Percentiles rank a stretch among this genome's conserved stretches.
Conservation (phyloP, 2,329 filamentous ascomycete genomes). For the Xylaria sp. region DNA sequence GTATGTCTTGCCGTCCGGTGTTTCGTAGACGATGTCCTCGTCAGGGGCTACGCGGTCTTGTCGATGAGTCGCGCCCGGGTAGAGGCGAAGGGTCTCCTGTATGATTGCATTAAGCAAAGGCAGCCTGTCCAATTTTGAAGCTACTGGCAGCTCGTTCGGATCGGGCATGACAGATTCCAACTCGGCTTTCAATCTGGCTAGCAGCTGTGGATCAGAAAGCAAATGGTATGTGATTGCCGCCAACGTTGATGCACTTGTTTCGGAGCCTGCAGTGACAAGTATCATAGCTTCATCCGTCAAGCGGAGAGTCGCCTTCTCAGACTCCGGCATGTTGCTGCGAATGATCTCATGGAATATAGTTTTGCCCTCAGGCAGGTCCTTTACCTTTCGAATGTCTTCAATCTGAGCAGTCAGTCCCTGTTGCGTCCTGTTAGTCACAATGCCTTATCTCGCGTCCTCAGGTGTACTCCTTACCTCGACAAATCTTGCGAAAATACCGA, state of each 20-base stretch:
- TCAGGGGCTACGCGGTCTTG: constrained; percentile 38
- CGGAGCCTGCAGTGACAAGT: constrained; percentile 20
- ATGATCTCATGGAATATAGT: constrained; percentile 35
- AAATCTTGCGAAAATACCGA: constrained; percentile 19
- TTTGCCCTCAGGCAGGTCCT: constrained; percentile 26
- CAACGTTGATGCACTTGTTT: constrained; percentile 27
- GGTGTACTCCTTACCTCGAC: constrained; percentile 12
- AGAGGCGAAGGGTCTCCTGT: constrained; percentile 41
- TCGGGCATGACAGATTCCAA: constrained; percentile 24
- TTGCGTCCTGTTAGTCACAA: neutral
- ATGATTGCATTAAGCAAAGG: constrained; percentile 39
- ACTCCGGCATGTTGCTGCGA: constrained; percentile 22
- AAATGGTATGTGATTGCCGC: constrained; percentile 24
- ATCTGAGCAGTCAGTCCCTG: constrained; percentile 20
- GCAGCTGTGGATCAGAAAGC: constrained; percentile 16
- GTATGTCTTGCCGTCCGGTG: constrained; percentile 19
- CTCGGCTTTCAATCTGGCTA: constrained; percentile 23
- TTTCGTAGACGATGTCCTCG: constrained; percentile 34
- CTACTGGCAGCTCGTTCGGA: constrained; percentile 20
- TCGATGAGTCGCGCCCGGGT: constrained; percentile 39
- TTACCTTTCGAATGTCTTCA: constrained; percentile 22
- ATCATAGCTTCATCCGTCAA: constrained; percentile 25
- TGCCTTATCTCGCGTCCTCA: neutral
- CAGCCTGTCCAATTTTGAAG: constrained; percentile 34
- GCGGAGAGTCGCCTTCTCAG: constrained; percentile 23